phyloP scores from a whole-genome alignment of 495 filamentous ascomycete species.

The Penicillium chermesinum region DNA sequence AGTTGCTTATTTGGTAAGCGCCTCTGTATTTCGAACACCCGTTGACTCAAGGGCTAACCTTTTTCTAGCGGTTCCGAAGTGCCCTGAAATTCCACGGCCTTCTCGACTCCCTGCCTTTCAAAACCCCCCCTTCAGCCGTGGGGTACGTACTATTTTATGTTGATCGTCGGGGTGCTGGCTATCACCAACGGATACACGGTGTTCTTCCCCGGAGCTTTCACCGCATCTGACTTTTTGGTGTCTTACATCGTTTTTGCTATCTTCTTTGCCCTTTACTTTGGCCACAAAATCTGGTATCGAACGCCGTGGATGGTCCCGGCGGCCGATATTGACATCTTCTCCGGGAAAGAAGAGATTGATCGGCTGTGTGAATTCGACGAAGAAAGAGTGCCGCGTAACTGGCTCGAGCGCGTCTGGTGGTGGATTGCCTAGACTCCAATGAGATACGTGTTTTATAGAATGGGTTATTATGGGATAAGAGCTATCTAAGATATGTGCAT shows the following conservation, averaged over 20 bases:
- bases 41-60: not conserved
- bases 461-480: not conserved
- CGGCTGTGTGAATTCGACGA: slow-evolving; percentile 24
- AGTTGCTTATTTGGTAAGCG: slow-evolving; percentile 30
- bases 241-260: slow-evolving; percentile 50
- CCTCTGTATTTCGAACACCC: not conserved
- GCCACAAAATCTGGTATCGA: slow-evolving; percentile 29
- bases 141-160: slow-evolving; percentile 48
- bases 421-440: slow-evolving; percentile 28
- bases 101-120: slow-evolving; percentile 48
- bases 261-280: slow-evolving; percentile 63
- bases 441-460: not conserved
- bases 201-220: slow-evolving; percentile 51
- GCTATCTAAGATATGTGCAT: not conserved
- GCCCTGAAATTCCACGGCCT: slow-evolving; percentile 38
- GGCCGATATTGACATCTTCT: slow-evolving; percentile 28
- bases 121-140: slow-evolving; percentile 51
- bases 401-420: slow-evolving; percentile 31
- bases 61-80: slow-evolving; percentile 37
- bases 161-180: slow-evolving; percentile 52
- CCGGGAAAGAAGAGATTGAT: slow-evolving; percentile 31
- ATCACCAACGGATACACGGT: slow-evolving; percentile 61
- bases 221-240: slow-evolving; percentile 46
- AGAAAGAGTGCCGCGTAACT: slow-evolving; percentile 24
- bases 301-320: slow-evolving; percentile 49